phyloP scores from a whole-genome alignment of 2,329 filamentous ascomycete species.

The Penicillium capsulatum region DNA sequence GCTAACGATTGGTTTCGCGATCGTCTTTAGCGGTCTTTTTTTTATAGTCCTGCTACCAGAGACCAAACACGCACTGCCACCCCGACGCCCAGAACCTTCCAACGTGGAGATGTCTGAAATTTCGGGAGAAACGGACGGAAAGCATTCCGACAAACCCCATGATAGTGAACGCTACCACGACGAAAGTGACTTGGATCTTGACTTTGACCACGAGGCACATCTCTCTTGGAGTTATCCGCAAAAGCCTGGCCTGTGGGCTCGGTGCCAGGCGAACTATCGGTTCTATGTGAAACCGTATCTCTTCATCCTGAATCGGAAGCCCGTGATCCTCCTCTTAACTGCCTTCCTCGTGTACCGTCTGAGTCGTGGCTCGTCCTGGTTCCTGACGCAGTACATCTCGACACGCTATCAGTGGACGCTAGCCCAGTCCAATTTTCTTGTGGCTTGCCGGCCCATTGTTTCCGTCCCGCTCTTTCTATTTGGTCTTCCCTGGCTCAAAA shows the following conservation, averaged over 20 bases:
- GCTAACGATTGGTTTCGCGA: constrained; percentile 33
- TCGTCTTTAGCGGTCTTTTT: constrained; percentile 32
- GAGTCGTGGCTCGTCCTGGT: constrained; percentile 45
- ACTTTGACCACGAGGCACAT: constrained; percentile 13
- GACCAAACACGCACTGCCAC: constrained; percentile 33
- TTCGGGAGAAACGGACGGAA: constrained; percentile 15
- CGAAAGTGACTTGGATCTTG: constrained; percentile 16
- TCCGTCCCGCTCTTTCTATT: constrained; percentile 48
- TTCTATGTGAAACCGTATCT: constrained; percentile 37
- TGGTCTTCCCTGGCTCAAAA: constrained; percentile 40
- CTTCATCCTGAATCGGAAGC: constrained; percentile 40
- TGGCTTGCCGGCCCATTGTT: constrained; percentile 46
- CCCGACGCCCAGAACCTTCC: constrained; percentile 8
- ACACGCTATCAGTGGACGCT: constrained; percentile 50
- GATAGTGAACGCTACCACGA: constrained; percentile 13
- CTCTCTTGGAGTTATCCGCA: constrained; percentile 15
- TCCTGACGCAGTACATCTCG: constrained; percentile 51
- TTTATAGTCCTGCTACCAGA: constrained; percentile 37
- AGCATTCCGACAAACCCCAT: constrained; percentile 6
- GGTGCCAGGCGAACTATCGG: constrained; percentile 19
- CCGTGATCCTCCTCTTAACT: constrained; percentile 42
- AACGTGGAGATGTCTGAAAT: constrained; percentile 33
- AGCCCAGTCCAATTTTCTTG: constrained; percentile 41
- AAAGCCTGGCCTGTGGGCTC: constrained; percentile 14
- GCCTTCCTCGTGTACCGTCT: constrained; percentile 49